Evolutionary conservation across 1,139 yeast species (phyloP), one percentile per base, ranked within the genome.

Genomic region (Taphrina communis): DNA sequence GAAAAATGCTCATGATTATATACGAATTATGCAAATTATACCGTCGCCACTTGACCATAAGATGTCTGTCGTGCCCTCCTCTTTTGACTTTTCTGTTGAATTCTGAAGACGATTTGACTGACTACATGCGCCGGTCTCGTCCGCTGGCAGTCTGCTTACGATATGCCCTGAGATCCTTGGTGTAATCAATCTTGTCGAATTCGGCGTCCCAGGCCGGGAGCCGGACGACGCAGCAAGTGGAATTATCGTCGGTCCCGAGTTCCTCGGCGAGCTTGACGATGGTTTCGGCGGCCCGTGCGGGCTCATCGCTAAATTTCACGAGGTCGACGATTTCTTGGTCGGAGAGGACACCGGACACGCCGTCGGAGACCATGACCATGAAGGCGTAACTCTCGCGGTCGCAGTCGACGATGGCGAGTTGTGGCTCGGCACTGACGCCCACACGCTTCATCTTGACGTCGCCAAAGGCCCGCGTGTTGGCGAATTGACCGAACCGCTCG

Each of bases 401-500:
- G 11, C 73, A 72, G 76, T 77, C 74, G 73, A 83, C 85, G 71
- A 90, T 90, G 19, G 84, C 80, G 60, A 94, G 81, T 72, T 94
- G 97, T 0, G 99, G 99, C 78, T 94, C 99, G 1, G 97, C 92
- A 0, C 92, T 83, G 2, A 94, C 87, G 0, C 99, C 99, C 77
- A 86, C 85, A 44, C 88, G 83, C 77, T 94, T 94, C 70, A 87
- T 96, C 35, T 62, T 39, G 48, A 83, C 81, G 78, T 94, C 99
- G 48, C 99, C 99, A 82, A 94, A 94, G 1, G 97, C 84, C 72
- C 99, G 82, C 0, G 99, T 94, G 76, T 94, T 94, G 55, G 97
- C 97, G 75, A 88, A 87, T 71, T 88, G 85, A 59, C 91, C 84
- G 75, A 88, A 93, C 71, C 99, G 78, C 75, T 89, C 91, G 75